Conservation (phyloP, 2,329 filamentous ascomycete species). For the Botrytis hyacinthi region DNA sequence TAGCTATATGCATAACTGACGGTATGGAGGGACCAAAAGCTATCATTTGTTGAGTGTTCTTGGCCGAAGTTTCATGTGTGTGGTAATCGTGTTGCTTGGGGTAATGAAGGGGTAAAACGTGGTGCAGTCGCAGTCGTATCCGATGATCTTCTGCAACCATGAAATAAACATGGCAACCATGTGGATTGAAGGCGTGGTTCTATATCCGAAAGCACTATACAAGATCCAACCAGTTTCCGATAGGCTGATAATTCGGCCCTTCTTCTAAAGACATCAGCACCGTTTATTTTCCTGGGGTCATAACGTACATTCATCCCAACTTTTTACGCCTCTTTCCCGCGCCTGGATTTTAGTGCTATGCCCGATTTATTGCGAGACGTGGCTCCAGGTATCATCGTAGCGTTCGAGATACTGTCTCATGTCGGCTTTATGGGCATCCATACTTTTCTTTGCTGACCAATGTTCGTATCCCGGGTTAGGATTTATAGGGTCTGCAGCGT, state of each 20-base stretch:
- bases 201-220: neutral
- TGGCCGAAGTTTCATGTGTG: constrained; percentile 8
- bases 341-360: neutral
- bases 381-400: constrained; percentile 6
- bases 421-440: neutral
- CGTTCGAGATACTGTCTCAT: constrained; percentile 4
- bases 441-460: constrained; percentile 6
- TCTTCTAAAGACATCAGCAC: neutral
- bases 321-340: neutral
- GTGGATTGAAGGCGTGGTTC: neutral
- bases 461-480: constrained; percentile 9
- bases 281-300: neutral
- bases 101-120: neutral
- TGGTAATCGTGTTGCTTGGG: neutral
- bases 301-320: neutral
- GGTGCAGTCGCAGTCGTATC: neutral
- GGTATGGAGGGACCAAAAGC: neutral
- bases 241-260: constrained; percentile 4
- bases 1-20: neutral
- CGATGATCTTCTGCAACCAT: neutral
- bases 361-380: neutral
- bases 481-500: constrained; percentile 8
- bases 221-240: neutral
- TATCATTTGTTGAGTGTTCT: neutral
- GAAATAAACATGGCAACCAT: constrained; percentile 2